Evolutionary conservation across 2,329 filamentous ascomycete genomes (phyloP).

Genomic region (Ceratocystis huliohia): DNA sequence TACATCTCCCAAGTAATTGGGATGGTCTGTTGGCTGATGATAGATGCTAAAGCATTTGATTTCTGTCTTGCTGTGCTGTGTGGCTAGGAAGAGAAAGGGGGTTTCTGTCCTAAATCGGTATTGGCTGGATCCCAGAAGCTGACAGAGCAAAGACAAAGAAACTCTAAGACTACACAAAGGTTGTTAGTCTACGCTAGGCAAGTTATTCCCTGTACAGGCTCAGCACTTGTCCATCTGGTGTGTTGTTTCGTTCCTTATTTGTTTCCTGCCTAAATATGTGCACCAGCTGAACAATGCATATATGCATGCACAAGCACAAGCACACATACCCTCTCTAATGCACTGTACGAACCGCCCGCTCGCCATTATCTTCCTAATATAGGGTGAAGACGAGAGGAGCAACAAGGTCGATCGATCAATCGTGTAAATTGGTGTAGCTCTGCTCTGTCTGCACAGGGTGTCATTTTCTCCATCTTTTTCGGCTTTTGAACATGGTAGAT

Average conservation of each 20-base stretch:
- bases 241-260: neutral
- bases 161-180: neutral
- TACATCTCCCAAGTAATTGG: no score
- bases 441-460: neutral
- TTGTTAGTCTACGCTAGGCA: neutral
- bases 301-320: neutral
- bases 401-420: neutral
- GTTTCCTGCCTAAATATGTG: neutral
- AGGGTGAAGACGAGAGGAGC: neutral
- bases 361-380: neutral
- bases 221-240: neutral
- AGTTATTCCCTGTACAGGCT: neutral
- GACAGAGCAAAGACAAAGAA: neutral
- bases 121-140: neutral
- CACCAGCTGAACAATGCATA: neutral
- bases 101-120: no score
- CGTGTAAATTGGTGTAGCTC: neutral
- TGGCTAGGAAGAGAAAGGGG: no score
- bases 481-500: conserved; percentile 1
- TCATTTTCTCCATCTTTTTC: neutral
- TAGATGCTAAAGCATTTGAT: no score
- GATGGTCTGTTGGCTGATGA: no score
- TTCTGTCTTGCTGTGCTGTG: no score
- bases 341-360: neutral
- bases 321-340: neutral